Conservation (phyloP, 306 rosid genomes). For the Lathyrus sativus region DNA sequence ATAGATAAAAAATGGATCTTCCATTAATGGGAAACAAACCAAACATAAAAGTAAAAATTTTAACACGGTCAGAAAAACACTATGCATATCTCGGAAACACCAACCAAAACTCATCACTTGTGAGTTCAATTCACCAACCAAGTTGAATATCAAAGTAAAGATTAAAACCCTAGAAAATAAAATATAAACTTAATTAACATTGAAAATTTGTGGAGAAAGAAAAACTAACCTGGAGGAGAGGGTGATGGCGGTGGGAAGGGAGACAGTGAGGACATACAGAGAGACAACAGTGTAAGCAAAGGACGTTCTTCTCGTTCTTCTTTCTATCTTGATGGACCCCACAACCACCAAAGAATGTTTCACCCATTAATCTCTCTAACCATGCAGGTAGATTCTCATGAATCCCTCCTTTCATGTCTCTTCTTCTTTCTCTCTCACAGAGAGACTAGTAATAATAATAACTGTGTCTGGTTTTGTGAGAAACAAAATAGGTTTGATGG, state of each 20-base stretch:
- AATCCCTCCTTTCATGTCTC: slow-evolving; percentile 32
- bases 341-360: slow-evolving; percentile 88
- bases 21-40: slow-evolving; percentile 62
- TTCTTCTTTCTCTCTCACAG: neutral
- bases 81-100: slow-evolving; percentile 28
- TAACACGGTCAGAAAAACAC: slow-evolving; percentile 36
- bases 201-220: neutral
- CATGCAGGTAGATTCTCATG: slow-evolving; percentile 63
- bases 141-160: too few species aligned
- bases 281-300: slow-evolving; percentile 84
- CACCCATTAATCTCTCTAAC: slow-evolving; percentile 70
- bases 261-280: slow-evolving; percentile 89
- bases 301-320: slow-evolving; percentile 94
- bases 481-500: neutral
- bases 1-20: slow-evolving; percentile 67
- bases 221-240: slow-evolving; percentile 72
- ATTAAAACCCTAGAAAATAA: too few species aligned
- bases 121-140: too few species aligned
- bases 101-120: neutral
- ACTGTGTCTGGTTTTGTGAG: neutral
- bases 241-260: slow-evolving; percentile 72
- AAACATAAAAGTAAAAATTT: slow-evolving; percentile 46
- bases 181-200: neutral
- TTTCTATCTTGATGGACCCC: slow-evolving; percentile 73
- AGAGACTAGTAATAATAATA: too few species aligned